Conservation (phyloP, 1,139 yeast genomes). For the Geotrichum citri-aurantii region DNA sequence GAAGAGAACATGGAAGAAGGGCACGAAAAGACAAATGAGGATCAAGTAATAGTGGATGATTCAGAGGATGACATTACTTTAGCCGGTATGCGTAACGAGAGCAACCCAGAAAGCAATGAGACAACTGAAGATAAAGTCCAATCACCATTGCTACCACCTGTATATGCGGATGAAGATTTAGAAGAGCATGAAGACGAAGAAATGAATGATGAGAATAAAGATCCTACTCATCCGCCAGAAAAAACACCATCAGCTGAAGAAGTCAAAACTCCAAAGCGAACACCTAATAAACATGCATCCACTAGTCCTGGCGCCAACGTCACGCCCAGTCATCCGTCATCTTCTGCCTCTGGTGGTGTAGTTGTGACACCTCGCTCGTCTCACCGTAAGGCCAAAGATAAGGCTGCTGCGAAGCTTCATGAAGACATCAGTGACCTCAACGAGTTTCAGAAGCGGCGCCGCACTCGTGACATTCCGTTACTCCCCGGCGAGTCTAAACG, state of each 20-base stretch:
- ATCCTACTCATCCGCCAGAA: background rate
- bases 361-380: constrained; percentile 5
- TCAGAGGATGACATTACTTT: background rate
- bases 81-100: background rate
- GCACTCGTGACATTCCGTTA: constrained; percentile 17
- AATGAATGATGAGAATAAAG: constrained; percentile 17
- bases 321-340: background rate
- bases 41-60: background rate
- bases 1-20: constrained; percentile 19
- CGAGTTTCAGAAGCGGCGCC: constrained; percentile 45
- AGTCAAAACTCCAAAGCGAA: background rate
- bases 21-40: background rate
- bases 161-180: background rate
- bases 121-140: background rate
- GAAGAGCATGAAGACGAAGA: constrained; percentile 1
- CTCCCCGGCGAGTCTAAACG: constrained; percentile 10
- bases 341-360: background rate
- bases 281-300: background rate
- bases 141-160: background rate
- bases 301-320: background rate
- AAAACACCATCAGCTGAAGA: background rate
- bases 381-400: constrained; percentile 53
- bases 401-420: constrained; percentile 64
- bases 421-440: constrained; percentile 62
- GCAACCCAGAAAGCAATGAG: background rate